Conservation (phyloP, 106 monocot species). For the Allium cepa region DNA sequence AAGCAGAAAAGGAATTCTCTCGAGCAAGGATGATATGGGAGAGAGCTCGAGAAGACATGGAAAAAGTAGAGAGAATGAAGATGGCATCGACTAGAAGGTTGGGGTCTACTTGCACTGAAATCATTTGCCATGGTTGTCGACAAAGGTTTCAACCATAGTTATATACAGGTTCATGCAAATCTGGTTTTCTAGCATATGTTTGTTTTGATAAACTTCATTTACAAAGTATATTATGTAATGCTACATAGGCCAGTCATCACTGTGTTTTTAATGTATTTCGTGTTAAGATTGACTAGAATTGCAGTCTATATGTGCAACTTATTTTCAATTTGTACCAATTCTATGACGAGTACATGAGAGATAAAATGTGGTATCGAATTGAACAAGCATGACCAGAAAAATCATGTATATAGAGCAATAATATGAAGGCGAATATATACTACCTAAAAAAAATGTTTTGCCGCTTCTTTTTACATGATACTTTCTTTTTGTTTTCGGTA, state of each 20-base stretch:
- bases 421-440: neutral
- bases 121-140: slow-evolving; percentile 65
- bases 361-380: neutral
- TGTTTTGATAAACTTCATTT: neutral
- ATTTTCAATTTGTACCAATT: too few species aligned
- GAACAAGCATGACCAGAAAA: neutral
- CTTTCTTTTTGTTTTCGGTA: neutral
- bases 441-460: neutral
- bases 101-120: slow-evolving; percentile 32
- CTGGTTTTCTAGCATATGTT: neutral
- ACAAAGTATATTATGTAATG: neutral
- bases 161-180: neutral
- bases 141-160: slow-evolving; percentile 33
- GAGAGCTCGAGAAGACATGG: slow-evolving; percentile 56
- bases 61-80: slow-evolving; percentile 77
- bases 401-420: too few species aligned
- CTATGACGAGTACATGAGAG: neutral
- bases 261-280: neutral
- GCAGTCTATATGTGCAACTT: neutral
- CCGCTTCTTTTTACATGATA: neutral
- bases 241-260: neutral
- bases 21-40: slow-evolving; percentile 72
- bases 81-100: slow-evolving; percentile 38
- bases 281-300: neutral
- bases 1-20: slow-evolving; percentile 68